Evolutionary conservation across 2,329 filamentous ascomycete genomes (phyloP).

Genomic region (Mariannaea sp.): DNA sequence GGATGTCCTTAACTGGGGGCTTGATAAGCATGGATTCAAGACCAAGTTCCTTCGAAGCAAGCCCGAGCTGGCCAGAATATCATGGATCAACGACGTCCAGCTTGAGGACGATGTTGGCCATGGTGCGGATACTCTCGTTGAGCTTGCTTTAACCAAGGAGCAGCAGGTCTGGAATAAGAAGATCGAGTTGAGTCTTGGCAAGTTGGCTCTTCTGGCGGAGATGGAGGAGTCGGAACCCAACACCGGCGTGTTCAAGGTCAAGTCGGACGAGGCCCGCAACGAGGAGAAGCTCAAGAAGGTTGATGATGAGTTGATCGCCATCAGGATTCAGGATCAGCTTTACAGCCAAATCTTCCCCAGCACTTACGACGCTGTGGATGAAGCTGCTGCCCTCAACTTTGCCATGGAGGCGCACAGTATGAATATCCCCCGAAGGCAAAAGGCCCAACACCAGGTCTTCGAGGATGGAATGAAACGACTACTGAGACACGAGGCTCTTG

Average conservation of each 20-base stretch:
- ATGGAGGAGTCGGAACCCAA: conserved; percentile 43
- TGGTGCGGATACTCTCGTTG: conserved; percentile 72
- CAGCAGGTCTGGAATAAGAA: conserved; percentile 90
- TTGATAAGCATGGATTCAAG: conserved; percentile 71
- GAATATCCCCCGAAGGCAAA: conserved; percentile 61
- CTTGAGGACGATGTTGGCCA: conserved; percentile 74
- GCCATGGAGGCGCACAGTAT: conserved; percentile 70
- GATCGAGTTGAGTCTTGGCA: conserved; percentile 87
- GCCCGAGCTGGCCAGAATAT: conserved; percentile 74
- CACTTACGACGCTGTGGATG: conserved; percentile 75
- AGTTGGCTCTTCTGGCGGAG: conserved; percentile 75
- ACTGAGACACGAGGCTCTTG: conserved; percentile 72
- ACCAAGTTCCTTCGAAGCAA: conserved; percentile 78
- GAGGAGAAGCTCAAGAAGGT: conserved; percentile 57
- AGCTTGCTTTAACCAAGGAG: conserved; percentile 73
- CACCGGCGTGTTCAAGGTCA: conserved; percentile 46
- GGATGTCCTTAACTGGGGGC: conserved; percentile 71
- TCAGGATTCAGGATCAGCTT: conserved; percentile 79
- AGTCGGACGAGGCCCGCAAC: conserved; percentile 43
- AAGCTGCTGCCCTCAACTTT: conserved; percentile 75
- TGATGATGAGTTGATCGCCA: conserved; percentile 68
- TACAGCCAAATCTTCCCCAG: conserved; percentile 72
- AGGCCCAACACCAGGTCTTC: conserved; percentile 72
- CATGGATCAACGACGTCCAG: conserved; percentile 93
- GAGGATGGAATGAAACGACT: conserved; percentile 72